Conservation (phyloP, 2,329 filamentous ascomycete genomes). For the Botrytis sinoallii region DNA sequence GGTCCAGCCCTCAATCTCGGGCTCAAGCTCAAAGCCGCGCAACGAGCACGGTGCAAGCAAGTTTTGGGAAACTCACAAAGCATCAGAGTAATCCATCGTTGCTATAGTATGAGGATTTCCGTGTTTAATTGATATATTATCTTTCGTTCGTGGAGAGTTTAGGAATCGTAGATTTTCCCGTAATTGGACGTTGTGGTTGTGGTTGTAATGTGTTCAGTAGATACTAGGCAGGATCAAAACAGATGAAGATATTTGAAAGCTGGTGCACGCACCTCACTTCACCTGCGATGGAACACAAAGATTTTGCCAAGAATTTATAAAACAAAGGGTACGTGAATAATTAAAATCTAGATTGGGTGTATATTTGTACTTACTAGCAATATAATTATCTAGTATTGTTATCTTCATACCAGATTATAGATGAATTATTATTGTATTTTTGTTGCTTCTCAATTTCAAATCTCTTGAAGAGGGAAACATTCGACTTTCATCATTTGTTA, state of each 20-base stretch:
- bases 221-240: not conserved
- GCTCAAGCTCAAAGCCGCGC: conserved; percentile 13
- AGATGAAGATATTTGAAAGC: conserved; percentile 6
- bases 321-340: not conserved
- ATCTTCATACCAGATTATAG: not conserved
- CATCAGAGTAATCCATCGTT: conserved; percentile 84
- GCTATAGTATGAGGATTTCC: not conserved
- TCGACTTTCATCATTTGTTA: not conserved
- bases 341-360: not conserved
- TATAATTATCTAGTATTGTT: not conserved
- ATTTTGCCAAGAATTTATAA: not conserved
- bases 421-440: not conserved
- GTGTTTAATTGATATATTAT: not conserved
- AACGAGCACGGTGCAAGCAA: conserved; percentile 2
- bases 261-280: not conserved
- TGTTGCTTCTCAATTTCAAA: not conserved
- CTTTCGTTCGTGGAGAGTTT: not conserved
- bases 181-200: not conserved
- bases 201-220: conserved; percentile 10
- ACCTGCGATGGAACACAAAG: not conserved
- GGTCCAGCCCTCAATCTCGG: not conserved
- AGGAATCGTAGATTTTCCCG: not conserved
- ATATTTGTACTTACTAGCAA: not conserved
- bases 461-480: not conserved
- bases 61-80: conserved; percentile 64